phyloP scores from a whole-genome alignment of 2,329 filamentous ascomycete genomes.

The Epichloe gansuensis region DNA sequence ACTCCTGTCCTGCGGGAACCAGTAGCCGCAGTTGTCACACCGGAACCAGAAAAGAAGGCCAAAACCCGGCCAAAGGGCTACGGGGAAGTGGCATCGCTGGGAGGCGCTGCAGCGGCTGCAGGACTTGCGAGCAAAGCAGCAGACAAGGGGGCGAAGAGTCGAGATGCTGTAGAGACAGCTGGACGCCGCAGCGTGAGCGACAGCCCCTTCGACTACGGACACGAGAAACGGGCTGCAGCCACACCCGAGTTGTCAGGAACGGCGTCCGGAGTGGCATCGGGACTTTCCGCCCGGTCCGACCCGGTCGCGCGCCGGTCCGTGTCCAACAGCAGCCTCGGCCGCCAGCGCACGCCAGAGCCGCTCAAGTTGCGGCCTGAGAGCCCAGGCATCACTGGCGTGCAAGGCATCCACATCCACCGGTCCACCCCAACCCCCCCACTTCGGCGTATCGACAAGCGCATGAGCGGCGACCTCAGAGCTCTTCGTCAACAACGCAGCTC shows the following conservation, averaged over 20 bases:
- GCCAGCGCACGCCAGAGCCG: conserved; percentile 40
- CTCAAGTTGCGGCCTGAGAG: conserved; percentile 49
- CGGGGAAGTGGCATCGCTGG: conserved; percentile 12
- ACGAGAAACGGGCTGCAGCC: conserved; percentile 1
- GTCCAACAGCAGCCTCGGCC: conserved; percentile 39
- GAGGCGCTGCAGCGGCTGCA: background rate
- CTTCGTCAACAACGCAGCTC: conserved; percentile 23
- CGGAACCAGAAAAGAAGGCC: conserved; percentile 32
- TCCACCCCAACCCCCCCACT: conserved; percentile 49
- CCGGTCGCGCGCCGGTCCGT: conserved; percentile 26
- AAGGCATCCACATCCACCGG: conserved; percentile 14
- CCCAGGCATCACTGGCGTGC: conserved; percentile 32
- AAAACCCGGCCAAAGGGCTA: conserved; percentile 16
- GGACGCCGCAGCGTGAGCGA: conserved; percentile 5
- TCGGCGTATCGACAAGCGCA: conserved; percentile 51
- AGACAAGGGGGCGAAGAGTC: background rate
- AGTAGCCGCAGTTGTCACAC: conserved; percentile 21
- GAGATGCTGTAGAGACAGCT: conserved; percentile 6
- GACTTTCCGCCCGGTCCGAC: conserved; percentile 10
- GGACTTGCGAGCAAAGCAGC: background rate
- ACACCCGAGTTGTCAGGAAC: background rate
- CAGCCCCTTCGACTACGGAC: conserved; percentile 2
- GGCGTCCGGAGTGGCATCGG: background rate
- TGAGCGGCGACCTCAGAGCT: conserved; percentile 59
- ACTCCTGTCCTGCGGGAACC: conserved; percentile 30